phyloP scores from a whole-genome alignment of 2,329 filamentous ascomycete genomes.

The Hymenotorrendiella dingleyae region DNA sequence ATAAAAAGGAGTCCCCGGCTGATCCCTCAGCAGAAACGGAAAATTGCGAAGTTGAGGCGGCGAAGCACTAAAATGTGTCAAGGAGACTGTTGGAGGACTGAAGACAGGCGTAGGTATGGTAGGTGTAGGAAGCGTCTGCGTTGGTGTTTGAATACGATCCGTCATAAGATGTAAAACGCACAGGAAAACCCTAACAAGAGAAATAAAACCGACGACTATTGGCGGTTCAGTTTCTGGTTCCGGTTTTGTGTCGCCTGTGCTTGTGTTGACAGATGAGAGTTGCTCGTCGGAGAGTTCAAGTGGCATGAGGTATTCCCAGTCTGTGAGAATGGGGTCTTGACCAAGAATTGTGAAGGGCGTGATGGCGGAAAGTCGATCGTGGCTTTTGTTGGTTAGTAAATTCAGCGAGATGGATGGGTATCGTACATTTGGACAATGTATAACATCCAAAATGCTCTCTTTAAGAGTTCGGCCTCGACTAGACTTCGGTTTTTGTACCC shows the following conservation, averaged over 20 bases:
- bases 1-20: too few relatives aligned
- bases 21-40: too few relatives aligned
- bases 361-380: slow-evolving; percentile 13
- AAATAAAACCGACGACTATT: slow-evolving; percentile 19
- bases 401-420: not conserved
- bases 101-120: slow-evolving; percentile 1
- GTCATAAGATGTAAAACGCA: slow-evolving; percentile 5
- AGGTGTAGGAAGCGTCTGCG: not conserved
- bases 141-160: not conserved
- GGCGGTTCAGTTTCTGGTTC: slow-evolving; percentile 1
- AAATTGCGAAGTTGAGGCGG: too few relatives aligned
- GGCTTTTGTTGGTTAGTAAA: not conserved
- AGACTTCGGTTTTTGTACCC: slow-evolving; percentile 5
- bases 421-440: slow-evolving; percentile 25
- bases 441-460: slow-evolving; percentile 24
- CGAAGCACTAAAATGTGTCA: too few relatives aligned
- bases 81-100: too few relatives aligned
- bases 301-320: slow-evolving; percentile 23
- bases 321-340: slow-evolving; percentile 17
- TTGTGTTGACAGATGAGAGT: not conserved
- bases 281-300: slow-evolving; percentile 17
- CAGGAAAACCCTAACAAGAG: slow-evolving; percentile 18
- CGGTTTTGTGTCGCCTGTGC: not conserved
- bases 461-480: slow-evolving; percentile 17
- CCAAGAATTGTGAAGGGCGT: slow-evolving; percentile 17